Evolutionary conservation across 2,329 filamentous ascomycete genomes (phyloP).

Genomic region (Trichoderma hamatum): DNA sequence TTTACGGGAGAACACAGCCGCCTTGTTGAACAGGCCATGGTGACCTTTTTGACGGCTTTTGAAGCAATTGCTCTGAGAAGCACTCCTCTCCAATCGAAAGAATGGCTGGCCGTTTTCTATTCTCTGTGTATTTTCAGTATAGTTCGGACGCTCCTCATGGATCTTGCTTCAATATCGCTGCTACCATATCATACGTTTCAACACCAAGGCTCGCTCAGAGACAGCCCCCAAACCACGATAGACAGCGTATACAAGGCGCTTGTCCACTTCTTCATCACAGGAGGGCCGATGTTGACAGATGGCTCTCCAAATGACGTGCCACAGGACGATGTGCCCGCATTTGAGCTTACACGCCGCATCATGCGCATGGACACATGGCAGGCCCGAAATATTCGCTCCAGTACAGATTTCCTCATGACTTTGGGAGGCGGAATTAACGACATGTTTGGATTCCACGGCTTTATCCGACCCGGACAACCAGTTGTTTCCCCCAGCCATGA

Average conservation of each 20-base stretch:
- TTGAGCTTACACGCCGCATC: slow-evolving; percentile 47
- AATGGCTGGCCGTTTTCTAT: slow-evolving; percentile 57
- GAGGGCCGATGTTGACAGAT: slow-evolving; percentile 50
- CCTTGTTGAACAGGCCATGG: slow-evolving; percentile 54
- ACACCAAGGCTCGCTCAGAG: slow-evolving; percentile 21
- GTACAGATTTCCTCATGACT: slow-evolving; percentile 53
- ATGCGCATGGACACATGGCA: slow-evolving; percentile 53
- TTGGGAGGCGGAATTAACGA: slow-evolving; percentile 51
- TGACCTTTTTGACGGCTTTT: slow-evolving; percentile 56
- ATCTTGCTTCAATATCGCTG: slow-evolving; percentile 39
- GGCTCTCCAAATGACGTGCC: slow-evolving; percentile 45
- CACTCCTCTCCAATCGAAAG: slow-evolving; percentile 45
- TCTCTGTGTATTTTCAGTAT: slow-evolving; percentile 63
- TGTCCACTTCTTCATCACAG: slow-evolving; percentile 52
- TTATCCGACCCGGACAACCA: slow-evolving; percentile 35
- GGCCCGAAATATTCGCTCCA: slow-evolving; percentile 49
- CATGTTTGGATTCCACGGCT: slow-evolving; percentile 40
- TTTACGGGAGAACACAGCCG: slow-evolving; percentile 50
- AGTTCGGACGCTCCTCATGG: slow-evolving; percentile 55
- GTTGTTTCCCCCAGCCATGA: not conserved
- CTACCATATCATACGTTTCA: slow-evolving; percentile 26
- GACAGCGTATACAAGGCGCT: slow-evolving; percentile 56
- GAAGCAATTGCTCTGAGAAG: slow-evolving; percentile 49
- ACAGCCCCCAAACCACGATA: slow-evolving; percentile 40
- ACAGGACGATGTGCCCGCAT: slow-evolving; percentile 50